Evolutionary conservation across 371 early-diverging fungal species (phyloP).

Genomic region (Apophysomyces elegans): DNA sequence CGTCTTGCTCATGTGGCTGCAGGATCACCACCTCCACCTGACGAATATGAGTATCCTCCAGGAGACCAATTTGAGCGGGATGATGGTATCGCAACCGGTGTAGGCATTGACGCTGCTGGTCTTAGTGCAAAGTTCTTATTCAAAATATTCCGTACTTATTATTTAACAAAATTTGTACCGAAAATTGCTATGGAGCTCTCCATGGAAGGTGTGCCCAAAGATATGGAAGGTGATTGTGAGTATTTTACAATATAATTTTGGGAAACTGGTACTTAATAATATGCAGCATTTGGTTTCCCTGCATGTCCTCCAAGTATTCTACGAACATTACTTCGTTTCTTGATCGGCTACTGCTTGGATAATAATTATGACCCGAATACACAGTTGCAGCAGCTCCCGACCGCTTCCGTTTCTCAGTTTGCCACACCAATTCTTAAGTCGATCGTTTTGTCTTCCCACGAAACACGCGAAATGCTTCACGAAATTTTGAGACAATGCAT

Average conservation of each 20-base stretch:
- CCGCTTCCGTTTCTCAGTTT: slow-evolving; percentile 55
- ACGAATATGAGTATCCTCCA: slow-evolving; percentile 55
- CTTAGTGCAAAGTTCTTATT: slow-evolving; percentile 75
- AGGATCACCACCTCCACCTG: slow-evolving; percentile 66
- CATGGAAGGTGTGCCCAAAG: slow-evolving; percentile 35
- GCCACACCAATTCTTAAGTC: slow-evolving; percentile 72
- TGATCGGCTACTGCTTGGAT: slow-evolving; percentile 66
- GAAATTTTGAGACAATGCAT: slow-evolving; percentile 77
- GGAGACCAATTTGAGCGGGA: slow-evolving; percentile 60
- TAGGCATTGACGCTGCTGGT: slow-evolving; percentile 71
- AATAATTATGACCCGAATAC: slow-evolving; percentile 36
- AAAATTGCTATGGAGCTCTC: slow-evolving; percentile 51
- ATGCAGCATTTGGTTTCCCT: slow-evolving; percentile 59
- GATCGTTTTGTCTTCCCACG: slow-evolving; percentile 66
- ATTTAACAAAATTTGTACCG: slow-evolving; percentile 77
- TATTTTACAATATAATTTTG: neutral
- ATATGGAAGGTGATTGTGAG: slow-evolving; percentile 39
- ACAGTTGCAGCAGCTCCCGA: slow-evolving; percentile 42
- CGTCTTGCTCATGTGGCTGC: slow-evolving; percentile 70
- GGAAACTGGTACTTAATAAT: neutral
- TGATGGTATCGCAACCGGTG: slow-evolving; percentile 67
- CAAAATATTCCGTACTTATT: slow-evolving; percentile 65
- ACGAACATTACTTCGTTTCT: slow-evolving; percentile 66
- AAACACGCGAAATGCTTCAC: slow-evolving; percentile 76
- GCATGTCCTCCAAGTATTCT: slow-evolving; percentile 78